Conservation (phyloP, 2,329 filamentous ascomycete genomes). For the Penicillium sp. region DNA sequence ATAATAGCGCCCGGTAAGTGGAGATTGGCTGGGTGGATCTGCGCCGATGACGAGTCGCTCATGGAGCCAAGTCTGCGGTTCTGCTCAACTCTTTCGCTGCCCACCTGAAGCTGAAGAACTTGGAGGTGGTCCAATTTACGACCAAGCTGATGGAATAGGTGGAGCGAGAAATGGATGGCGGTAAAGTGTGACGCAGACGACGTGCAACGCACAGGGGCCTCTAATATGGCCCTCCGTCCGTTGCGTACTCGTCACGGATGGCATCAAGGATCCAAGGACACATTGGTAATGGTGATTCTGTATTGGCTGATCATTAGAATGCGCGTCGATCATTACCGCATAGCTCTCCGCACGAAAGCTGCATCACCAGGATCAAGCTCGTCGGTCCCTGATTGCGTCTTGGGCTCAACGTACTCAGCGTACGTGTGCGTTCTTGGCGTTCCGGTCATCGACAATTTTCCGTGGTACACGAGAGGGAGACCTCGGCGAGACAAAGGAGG, state of each 20-base stretch:
- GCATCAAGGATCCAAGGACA: not conserved
- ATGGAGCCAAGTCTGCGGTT: not conserved
- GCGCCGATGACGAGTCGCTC: constrained; percentile 14
- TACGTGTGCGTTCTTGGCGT: constrained; percentile 3
- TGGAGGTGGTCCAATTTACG: not conserved
- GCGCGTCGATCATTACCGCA: not conserved
- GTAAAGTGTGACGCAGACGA: not conserved
- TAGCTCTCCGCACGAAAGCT: not conserved
- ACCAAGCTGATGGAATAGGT: not conserved
- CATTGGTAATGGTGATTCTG: constrained; percentile 2
- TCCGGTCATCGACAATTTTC: not conserved
- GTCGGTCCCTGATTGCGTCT: not conserved
- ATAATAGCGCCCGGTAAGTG: not conserved
- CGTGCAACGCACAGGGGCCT: not conserved
- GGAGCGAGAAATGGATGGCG: not conserved
- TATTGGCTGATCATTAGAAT: not conserved
- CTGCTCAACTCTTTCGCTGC: not conserved
- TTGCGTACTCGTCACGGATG: constrained; percentile 5
- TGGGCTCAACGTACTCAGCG: not conserved
- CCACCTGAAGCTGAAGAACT: not conserved
- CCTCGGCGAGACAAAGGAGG: not conserved
- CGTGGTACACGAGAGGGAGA: not conserved
- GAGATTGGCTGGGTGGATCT: constrained; percentile 5
- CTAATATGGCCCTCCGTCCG: not conserved
- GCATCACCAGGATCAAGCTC: not conserved